Evolutionary conservation across 2,329 filamentous ascomycete genomes (phyloP).

Genomic region (Fusarium albosuccineum): DNA sequence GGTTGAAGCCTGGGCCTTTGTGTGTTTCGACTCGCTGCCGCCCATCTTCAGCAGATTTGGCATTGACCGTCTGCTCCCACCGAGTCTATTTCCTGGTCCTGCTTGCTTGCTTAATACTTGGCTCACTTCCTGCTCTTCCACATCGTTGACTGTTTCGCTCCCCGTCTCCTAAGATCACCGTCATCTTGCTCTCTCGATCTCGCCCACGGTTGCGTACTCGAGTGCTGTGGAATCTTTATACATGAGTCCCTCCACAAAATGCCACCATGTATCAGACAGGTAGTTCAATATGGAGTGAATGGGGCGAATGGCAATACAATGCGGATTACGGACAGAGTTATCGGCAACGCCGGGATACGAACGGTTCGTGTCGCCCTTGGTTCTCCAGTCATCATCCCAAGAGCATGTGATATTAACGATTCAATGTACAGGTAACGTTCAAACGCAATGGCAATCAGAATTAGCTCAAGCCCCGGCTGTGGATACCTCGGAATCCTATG

Average conservation of each 20-base stretch:
- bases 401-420: conserved; percentile 16
- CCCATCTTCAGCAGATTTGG: neutral
- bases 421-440: conserved; percentile 36
- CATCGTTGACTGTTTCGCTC: conserved; percentile 6
- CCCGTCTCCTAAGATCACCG: neutral
- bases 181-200: neutral
- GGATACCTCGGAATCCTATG: conserved; percentile 12
- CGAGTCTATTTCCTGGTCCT: neutral
- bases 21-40: neutral
- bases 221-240: conserved; percentile 18
- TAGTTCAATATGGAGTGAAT: conserved; percentile 39
- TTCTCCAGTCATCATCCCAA: neutral
- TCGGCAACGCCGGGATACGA: conserved; percentile 44
- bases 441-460: conserved; percentile 45
- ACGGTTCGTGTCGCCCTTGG: conserved; percentile 43
- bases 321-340: conserved; percentile 45
- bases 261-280: conserved; percentile 46
- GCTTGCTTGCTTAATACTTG: neutral
- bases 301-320: conserved; percentile 49
- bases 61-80: neutral
- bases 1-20: neutral
- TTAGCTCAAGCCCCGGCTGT: neutral
- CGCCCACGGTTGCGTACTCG: neutral
- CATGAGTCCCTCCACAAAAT: conserved; percentile 41
- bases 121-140: neutral